A percentile compares a stretch with the other conserved stretches of the same genome.
Conservation (phyloP, 1,284 basidiomycete genomes). For the Chalciporus piperatoides region DNA sequence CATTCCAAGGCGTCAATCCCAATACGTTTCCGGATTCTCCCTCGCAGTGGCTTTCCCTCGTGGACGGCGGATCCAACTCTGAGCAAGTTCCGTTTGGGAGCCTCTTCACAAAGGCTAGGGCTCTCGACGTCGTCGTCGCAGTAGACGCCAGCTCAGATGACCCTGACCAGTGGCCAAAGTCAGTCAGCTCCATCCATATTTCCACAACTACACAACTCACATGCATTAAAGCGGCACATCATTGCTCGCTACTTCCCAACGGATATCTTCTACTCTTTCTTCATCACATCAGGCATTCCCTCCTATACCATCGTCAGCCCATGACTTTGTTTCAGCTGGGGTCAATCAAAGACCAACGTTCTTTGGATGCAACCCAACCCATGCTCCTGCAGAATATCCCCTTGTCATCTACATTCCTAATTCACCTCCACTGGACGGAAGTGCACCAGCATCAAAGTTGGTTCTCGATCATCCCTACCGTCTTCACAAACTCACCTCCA, state of each 20-base stretch:
- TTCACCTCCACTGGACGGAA: slow-evolving; percentile 56
- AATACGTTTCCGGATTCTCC: slow-evolving; percentile 46
- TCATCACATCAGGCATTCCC: slow-evolving; percentile 60
- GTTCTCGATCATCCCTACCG: slow-evolving; percentile 15
- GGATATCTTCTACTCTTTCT: slow-evolving; percentile 45
- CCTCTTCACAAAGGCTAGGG: slow-evolving; percentile 59
- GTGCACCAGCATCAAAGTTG: slow-evolving; percentile 57
- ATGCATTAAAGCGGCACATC: slow-evolving; percentile 45
- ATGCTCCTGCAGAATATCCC: slow-evolving; percentile 50
- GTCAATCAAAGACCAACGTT: slow-evolving; percentile 69
- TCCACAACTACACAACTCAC: background rate
- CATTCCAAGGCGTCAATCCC: slow-evolving; percentile 49
- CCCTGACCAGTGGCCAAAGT: slow-evolving; percentile 64
- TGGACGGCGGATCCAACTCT: slow-evolving; percentile 57
- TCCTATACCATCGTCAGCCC: slow-evolving; percentile 50
- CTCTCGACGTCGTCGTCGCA: slow-evolving; percentile 66
- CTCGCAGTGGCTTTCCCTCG: slow-evolving; percentile 49
- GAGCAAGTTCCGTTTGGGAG: slow-evolving; percentile 67
- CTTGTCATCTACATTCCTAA: slow-evolving; percentile 64
- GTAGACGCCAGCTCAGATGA: slow-evolving; percentile 66
- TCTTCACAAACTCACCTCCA: slow-evolving; percentile 1
- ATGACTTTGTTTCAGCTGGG: slow-evolving; percentile 59
- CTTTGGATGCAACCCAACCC: slow-evolving; percentile 67
- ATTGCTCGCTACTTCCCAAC: slow-evolving; percentile 38
- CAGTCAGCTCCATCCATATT: slow-evolving; percentile 20